A percentile compares a stretch with the other conserved stretches of the same genome.
These are phyloP conservation scores for Penicillium aurantiogriseum DNA, from an alignment of 2,329 filamentous ascomycete species.

Conservation along the genomic window DNA sequence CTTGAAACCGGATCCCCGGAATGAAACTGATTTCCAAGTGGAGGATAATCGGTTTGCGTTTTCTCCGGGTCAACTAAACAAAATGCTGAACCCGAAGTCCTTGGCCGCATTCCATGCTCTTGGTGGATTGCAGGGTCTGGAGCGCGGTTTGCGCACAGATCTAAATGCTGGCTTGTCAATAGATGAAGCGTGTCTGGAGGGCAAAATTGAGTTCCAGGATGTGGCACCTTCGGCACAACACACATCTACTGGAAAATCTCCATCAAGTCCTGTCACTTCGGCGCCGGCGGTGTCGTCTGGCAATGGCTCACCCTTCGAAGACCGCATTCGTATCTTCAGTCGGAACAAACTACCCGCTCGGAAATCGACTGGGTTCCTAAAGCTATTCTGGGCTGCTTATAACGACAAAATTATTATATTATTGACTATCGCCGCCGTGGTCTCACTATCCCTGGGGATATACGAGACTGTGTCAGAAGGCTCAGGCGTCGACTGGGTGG, in stretches of 20 bases:
- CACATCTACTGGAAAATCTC: slow-evolving; percentile 17
- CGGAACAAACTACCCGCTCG: slow-evolving; percentile 63
- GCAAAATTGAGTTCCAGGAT: slow-evolving; percentile 69
- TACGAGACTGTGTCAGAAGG: slow-evolving; percentile 61
- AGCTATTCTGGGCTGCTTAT: slow-evolving; percentile 66
- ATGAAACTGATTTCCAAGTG: slow-evolving; percentile 72
- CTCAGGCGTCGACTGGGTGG: slow-evolving; percentile 61
- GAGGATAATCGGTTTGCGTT: slow-evolving; percentile 83
- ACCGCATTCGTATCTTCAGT: slow-evolving; percentile 60
- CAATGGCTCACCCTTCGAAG: slow-evolving; percentile 45
- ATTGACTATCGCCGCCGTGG: slow-evolving; percentile 64
- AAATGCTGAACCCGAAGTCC: slow-evolving; percentile 87
- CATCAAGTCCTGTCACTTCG: neutral
- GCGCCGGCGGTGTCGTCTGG: slow-evolving; percentile 8
- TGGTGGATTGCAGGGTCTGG: slow-evolving; percentile 74
- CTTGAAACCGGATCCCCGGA: slow-evolving; percentile 71
- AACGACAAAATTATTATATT: slow-evolving; percentile 73
- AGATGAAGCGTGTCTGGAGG: slow-evolving; percentile 68
- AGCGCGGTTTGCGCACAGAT: slow-evolving; percentile 74
- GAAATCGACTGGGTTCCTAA: slow-evolving; percentile 60
- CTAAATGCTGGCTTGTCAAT: slow-evolving; percentile 70
- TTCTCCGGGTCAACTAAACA: slow-evolving; percentile 72
- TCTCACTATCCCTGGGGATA: slow-evolving; percentile 67
- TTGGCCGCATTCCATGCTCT: slow-evolving; percentile 76
- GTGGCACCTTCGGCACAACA: slow-evolving; percentile 46